Evolutionary conservation across 78 protist species (phyloP), one percentile per base, ranked within the genome.

Genomic region (Dictyostelium brefeldianum): DNA sequence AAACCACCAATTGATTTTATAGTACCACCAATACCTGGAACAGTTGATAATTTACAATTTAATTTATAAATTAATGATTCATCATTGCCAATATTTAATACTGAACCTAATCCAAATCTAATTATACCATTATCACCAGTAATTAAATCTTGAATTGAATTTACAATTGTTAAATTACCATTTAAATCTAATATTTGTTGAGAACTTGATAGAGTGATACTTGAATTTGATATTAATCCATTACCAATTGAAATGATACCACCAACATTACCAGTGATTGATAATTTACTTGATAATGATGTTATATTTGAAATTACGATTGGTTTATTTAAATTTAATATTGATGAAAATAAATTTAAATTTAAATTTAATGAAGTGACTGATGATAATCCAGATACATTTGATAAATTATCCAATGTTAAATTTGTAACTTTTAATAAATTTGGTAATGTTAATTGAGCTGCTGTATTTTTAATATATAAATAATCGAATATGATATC

Each of bases 1-100:
- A 73, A 47, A 46, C 48, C 31, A n/a, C 79, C 79, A 43, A 73
- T n/a, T 15, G 79, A 46, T 43, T 36, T 46, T 1, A 73, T 73
- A n/a, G 11, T 11, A 46, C 79, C 56, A 73, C 79, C 79, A 29
- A 67, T 4, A 36, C 2, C 2, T 18, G 56, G 2, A 36, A 29
- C 78, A 70, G 46, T 41, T 0, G 15, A 1, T 7, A 73, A 22
- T 46, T 73, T 51, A 73, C 46, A 29, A 46, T 73, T 47, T 46
- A 73, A 47, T 73, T 73, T 73, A 31, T 73, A 36, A 46, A 73
- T 31, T 62, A 31, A 73, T 43, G 2, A n/a, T 20, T 14, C 10
- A 22, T 31, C 20, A 47, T 46, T 17, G 0, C 79, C 79, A 73
- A 73, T n/a, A 0, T 15, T n/a, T 29, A 73, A 31, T 10, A n/a